Evolutionary conservation across 257 asterid species (phyloP).

Genomic region (Linderniella brevidens): DNA sequence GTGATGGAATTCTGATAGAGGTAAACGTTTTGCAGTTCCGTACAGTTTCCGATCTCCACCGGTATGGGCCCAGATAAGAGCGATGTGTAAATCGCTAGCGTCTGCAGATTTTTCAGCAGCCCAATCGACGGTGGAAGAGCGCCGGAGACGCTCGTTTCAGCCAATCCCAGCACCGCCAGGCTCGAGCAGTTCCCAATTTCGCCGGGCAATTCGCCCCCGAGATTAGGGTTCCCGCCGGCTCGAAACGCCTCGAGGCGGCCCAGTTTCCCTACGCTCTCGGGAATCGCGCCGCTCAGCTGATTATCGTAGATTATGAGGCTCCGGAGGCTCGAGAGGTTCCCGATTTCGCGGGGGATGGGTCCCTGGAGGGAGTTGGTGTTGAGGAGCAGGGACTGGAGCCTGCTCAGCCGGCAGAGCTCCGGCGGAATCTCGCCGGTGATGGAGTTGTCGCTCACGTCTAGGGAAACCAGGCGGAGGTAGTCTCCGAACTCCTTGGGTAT

Average conservation of each 20-base stretch:
- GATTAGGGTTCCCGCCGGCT: conserved; percentile 86
- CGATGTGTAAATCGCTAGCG: conserved; percentile 65
- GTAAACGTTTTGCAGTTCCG: conserved; percentile 56
- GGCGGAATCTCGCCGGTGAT: conserved; percentile 61
- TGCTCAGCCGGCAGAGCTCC: conserved; percentile 39
- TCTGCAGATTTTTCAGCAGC: conserved; percentile 50
- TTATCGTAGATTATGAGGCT: conserved; percentile 58
- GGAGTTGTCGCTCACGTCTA: conserved; percentile 64
- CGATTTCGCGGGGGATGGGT: conserved; percentile 43
- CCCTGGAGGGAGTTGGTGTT: conserved; percentile 53
- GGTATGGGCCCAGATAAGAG: conserved; percentile 72
- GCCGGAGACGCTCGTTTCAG: conserved; percentile 78
- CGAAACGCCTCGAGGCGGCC: conserved; percentile 41
- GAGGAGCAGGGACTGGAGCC: conserved; percentile 34
- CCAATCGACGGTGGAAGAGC: conserved; percentile 59
- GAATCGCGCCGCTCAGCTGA: conserved; percentile 66
- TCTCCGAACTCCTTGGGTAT: conserved; percentile 67
- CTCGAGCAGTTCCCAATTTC: conserved; percentile 81
- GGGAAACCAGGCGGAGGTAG: conserved; percentile 23
- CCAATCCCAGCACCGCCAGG: conserved; percentile 49
- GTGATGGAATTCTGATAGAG: conserved; percentile 72
- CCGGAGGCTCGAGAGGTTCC: conserved; percentile 36
- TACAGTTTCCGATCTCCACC: conserved; percentile 73
- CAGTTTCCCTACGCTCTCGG: conserved; percentile 48
- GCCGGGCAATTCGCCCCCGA: conserved; percentile 48